Evolutionary conservation across 371 early-diverging fungal species (phyloP).

Genomic region (Mortierella sp.): DNA sequence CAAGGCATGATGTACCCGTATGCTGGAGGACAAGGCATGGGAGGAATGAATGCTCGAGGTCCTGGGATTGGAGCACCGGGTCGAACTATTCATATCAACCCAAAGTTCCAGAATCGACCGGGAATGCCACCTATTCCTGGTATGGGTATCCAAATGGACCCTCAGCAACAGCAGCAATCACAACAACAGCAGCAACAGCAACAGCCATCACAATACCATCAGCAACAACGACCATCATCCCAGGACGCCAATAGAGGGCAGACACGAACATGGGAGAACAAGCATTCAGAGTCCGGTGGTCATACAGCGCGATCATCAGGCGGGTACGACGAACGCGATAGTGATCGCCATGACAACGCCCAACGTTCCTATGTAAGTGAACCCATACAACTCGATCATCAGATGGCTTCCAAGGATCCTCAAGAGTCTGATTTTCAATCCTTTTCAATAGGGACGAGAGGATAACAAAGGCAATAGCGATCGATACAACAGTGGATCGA

Average conservation of each 20-base stretch:
- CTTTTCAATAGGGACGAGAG: constrained; percentile 7
- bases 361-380: constrained; percentile 11
- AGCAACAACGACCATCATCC: constrained; percentile 7
- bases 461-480: constrained; percentile 5
- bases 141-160: no score
- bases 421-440: no score
- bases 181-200: neutral
- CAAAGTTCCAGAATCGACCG: constrained; percentile 41
- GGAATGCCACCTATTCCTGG: constrained; percentile 18
- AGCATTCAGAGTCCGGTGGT: neutral
- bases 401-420: no score
- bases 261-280: constrained; percentile 6
- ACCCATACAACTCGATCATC: no score
- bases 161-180: no score
- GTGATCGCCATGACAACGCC: neutral
- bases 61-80: constrained; percentile 18
- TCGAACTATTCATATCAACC: constrained; percentile 49
- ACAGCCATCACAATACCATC: neutral
- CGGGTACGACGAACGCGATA: constrained; percentile 7
- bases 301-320: neutral
- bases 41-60: constrained; percentile 14
- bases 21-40: constrained; percentile 19
- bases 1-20: constrained; percentile 19
- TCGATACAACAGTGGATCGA: neutral
- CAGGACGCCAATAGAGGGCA: constrained; percentile 6